Evolutionary conservation across 2,329 filamentous ascomycete species (phyloP).

Genomic region (Fusarium avenaceum): DNA sequence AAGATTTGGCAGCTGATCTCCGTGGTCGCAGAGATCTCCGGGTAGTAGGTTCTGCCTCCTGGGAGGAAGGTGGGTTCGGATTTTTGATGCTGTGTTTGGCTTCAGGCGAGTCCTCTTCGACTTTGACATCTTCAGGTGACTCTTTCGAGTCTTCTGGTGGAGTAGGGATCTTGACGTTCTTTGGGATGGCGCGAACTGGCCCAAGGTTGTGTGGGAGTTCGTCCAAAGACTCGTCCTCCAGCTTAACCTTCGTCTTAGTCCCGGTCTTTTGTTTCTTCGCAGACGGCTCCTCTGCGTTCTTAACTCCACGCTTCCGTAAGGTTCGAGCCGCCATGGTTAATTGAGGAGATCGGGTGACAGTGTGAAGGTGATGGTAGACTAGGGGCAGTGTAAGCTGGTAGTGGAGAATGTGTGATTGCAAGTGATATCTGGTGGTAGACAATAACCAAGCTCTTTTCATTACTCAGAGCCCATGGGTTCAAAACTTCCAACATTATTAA

Average conservation of each 20-base stretch:
- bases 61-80: not conserved
- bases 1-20: constrained; percentile 25
- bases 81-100: not conserved
- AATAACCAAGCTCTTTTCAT: constrained; percentile 14
- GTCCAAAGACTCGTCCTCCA: constrained; percentile 11
- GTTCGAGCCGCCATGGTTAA: constrained; percentile 29
- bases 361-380: constrained; percentile 3
- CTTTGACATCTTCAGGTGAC: not conserved
- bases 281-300: not conserved
- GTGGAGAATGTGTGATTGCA: not conserved
- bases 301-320: constrained; percentile 30
- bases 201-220: constrained; percentile 42
- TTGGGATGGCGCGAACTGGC: constrained; percentile 18
- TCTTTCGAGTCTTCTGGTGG: not conserved
- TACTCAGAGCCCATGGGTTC: not conserved
- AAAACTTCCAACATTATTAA: not conserved
- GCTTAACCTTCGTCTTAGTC: not conserved
- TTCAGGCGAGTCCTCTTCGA: constrained; percentile 11
- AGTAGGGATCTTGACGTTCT: constrained; percentile 7
- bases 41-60: constrained; percentile 3
- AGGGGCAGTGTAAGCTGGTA: constrained; percentile 3
- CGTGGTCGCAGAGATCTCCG: constrained; percentile 36
- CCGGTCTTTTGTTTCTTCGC: constrained; percentile 24
- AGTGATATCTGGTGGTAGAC: not conserved
- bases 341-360: not conserved